Evolutionary conservation across 352 stramenopile species (phyloP), one percentile per base, ranked within the genome.

Genomic region (Pythium biforme): DNA sequence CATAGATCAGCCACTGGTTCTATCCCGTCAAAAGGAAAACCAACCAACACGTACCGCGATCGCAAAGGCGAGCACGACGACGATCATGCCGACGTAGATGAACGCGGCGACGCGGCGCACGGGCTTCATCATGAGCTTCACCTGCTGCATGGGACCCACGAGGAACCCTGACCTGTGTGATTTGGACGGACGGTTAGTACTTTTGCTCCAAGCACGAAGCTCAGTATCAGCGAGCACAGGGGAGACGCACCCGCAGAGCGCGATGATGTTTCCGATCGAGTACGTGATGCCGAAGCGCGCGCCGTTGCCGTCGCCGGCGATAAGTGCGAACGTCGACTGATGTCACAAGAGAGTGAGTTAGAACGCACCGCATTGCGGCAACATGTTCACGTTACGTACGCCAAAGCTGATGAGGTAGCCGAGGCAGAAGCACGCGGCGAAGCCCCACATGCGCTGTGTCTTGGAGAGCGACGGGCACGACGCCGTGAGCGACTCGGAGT

Each of bases 41-140:
- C 55, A n/a, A 26, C 26, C 62, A 55, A 11, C 17, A 65, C 66
- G 19, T 55, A 95, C 86, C 54, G 71, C 76, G n/a, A 93, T 73
- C 12, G 86, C 83, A 26, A 95, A 78, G 1, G 61, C 77, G 1
- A 95, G 67, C 25, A 93, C 84, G 14, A 91, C 61, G 31, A 86
- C 40, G 66, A 95, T 92, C 84, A 93, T 92, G 20, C 62, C 34
- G 14, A 95, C 53, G 69, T 93, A 95, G 68, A 92, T 77, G 34
- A 83, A 43, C 14, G 86, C 80, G 0, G 83, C 86, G 45, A 92
- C 68, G 23, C 86, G 77, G 0, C 86, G 82, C 53, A 92, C 73
- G 23, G 86, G 86, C 62, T 93, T 92, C 66, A 92, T 88, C 86
- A 95, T 95, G 59, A 92, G 81, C 68, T 93, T 93, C 56, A 88